These are phyloP conservation scores for Ambrosia artemisiifolia DNA, from an alignment of 129 eudicot species.

Conservation along the genomic window DNA sequence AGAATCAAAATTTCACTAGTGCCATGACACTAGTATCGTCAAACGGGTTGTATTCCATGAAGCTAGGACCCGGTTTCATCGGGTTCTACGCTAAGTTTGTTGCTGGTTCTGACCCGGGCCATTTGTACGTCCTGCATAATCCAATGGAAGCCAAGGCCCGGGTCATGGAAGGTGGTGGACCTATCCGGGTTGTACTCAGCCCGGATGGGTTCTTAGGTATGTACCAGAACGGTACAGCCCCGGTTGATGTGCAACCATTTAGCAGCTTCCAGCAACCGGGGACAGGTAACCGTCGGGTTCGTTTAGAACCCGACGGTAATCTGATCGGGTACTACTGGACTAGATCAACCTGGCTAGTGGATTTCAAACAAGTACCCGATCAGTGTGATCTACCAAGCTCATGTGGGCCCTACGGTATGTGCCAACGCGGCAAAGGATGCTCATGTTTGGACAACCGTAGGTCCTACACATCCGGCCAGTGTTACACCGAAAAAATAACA, in stretches of 20 bases:
- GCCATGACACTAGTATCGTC: conserved; percentile 69
- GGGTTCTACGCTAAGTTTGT: conserved; percentile 58
- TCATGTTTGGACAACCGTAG: conserved; percentile 64
- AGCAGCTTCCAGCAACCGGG: conserved; percentile 69
- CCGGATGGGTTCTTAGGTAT: conserved; percentile 76
- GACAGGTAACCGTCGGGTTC: conserved; percentile 58
- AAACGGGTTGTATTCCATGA: conserved; percentile 79
- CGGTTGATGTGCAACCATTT: conserved; percentile 71
- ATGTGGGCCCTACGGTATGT: conserved; percentile 80
- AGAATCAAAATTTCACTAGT: conserved; percentile 79
- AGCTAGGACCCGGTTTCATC: conserved; percentile 63
- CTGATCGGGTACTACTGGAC: conserved; percentile 81
- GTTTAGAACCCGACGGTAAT: conserved; percentile 76
- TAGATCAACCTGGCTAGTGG: conserved; percentile 65
- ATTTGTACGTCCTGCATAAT: conserved; percentile 53
- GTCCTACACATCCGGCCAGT: conserved; percentile 32
- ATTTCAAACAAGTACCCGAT: conserved; percentile 56
- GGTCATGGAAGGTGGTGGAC: conserved; percentile 47
- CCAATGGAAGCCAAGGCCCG: conserved; percentile 70
- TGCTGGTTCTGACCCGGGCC: conserved; percentile 31
- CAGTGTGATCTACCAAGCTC: conserved; percentile 72
- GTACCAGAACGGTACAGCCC: conserved; percentile 69
- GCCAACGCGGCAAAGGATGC: conserved; percentile 64
- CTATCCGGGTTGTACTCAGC: conserved; percentile 42
- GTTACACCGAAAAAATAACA: not conserved